phyloP scores from a whole-genome alignment of 1,284 basidiomycete species.

The Sporisorium sorghi region DNA sequence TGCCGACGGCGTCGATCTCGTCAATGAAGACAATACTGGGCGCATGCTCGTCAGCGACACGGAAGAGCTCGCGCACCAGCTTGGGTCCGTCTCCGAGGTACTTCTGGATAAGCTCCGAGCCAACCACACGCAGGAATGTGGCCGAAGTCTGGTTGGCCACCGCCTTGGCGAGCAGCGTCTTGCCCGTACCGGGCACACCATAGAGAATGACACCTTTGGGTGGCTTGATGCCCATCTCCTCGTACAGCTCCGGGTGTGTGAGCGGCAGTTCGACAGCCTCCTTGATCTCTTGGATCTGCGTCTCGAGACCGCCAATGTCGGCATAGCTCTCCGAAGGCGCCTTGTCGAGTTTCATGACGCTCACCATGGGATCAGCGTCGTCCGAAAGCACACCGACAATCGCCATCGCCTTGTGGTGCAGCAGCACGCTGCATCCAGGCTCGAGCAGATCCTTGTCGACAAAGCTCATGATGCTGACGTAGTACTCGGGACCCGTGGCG shows the following conservation, averaged over 20 bases:
- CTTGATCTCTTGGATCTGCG: slow-evolving; percentile 99
- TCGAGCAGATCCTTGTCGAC: slow-evolving; percentile 99
- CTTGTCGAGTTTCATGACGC: slow-evolving; percentile 94
- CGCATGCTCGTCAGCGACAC: slow-evolving; percentile 71
- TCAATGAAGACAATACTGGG: slow-evolving; percentile 72
- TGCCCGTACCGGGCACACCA: slow-evolving; percentile 97
- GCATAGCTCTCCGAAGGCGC: slow-evolving; percentile 99
- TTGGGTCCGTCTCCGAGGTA: slow-evolving; percentile 89
- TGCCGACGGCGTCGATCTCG: slow-evolving; percentile 72
- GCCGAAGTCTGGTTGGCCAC: slow-evolving; percentile 99
- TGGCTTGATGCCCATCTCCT: slow-evolving; percentile 99
- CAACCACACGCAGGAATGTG: slow-evolving; percentile 96
- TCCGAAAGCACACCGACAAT: slow-evolving; percentile 96
- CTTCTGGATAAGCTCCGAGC: slow-evolving; percentile 98
- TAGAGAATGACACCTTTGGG: slow-evolving; percentile 99
- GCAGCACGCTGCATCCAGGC: slow-evolving; percentile 91
- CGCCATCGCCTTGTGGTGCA: slow-evolving; percentile 96
- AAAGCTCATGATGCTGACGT: slow-evolving; percentile 98
- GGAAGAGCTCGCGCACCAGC: slow-evolving; percentile 71
- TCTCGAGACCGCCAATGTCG: slow-evolving; percentile 95
- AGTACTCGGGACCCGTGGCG: slow-evolving; percentile 94
- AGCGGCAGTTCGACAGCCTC: slow-evolving; percentile 98
- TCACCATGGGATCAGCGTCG: slow-evolving; percentile 97
- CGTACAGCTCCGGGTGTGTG: slow-evolving; percentile 97
- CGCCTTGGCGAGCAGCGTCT: slow-evolving; percentile 96